Conservation (phyloP, 768 basidiomycete species). For the Lyophyllum decastes region DNA sequence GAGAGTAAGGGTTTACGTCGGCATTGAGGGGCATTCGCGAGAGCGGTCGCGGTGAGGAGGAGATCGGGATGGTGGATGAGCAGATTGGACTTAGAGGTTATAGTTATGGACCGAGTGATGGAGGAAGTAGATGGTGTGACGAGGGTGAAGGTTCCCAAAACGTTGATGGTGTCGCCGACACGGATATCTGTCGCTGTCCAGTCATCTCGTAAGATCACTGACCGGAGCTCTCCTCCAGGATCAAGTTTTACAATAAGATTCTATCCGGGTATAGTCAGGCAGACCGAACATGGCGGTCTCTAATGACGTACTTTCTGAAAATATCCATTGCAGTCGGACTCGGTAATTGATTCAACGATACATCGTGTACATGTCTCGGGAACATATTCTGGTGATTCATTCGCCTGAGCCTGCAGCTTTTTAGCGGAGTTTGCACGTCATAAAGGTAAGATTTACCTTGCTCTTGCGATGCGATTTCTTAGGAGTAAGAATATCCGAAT, state of each 20-base stretch:
- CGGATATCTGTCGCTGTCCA: slow-evolving; percentile 71
- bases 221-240: slow-evolving; percentile 36
- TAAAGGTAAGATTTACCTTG: slow-evolving; percentile 15
- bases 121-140: slow-evolving; percentile 33
- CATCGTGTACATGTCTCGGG: slow-evolving; percentile 55
- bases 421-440: slow-evolving; percentile 4
- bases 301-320: slow-evolving; percentile 42
- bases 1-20: slow-evolving; percentile 84
- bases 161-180: slow-evolving; percentile 75
- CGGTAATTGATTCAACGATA: slow-evolving; percentile 47
- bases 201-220: slow-evolving; percentile 71
- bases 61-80: slow-evolving; percentile 92
- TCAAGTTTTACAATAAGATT: slow-evolving; percentile 51
- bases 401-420: slow-evolving; percentile 4
- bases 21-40: slow-evolving; percentile 84
- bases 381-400: slow-evolving; percentile 20
- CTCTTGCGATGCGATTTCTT: slow-evolving; percentile 41
- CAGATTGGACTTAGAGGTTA: slow-evolving; percentile 66
- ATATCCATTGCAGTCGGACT: slow-evolving; percentile 28
- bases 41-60: slow-evolving; percentile 86
- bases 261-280: slow-evolving; percentile 30
- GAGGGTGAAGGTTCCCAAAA: slow-evolving; percentile 51
- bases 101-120: slow-evolving; percentile 46
- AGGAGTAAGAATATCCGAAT: slow-evolving; percentile 50
- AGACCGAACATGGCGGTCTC: background rate